Evolutionary conservation across 768 basidiomycete genomes (phyloP).

Genomic region (Podaxis sp.): DNA sequence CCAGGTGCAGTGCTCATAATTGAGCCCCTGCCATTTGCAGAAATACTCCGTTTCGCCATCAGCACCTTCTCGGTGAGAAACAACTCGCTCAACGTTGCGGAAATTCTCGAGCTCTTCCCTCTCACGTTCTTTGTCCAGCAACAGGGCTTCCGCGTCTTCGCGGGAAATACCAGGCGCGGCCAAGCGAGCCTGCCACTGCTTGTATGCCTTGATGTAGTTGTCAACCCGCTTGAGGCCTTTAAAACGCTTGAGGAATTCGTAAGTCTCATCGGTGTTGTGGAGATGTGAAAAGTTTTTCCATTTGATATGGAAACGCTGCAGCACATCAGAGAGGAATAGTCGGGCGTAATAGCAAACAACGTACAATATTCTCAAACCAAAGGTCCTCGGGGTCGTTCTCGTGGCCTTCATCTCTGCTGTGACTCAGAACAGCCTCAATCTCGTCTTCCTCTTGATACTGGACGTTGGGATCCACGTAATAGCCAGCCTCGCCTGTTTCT

Average conservation of each 20-base stretch:
- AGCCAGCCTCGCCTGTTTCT: slow-evolving; percentile 54
- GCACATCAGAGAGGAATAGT: slow-evolving; percentile 6
- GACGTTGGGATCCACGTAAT: slow-evolving; percentile 52
- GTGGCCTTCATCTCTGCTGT: slow-evolving; percentile 81
- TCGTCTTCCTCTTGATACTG: slow-evolving; percentile 75
- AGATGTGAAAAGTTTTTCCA: slow-evolving; percentile 99
- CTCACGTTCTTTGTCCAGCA: slow-evolving; percentile 88
- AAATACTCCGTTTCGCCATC: slow-evolving; percentile 78
- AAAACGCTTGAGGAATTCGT: slow-evolving; percentile 94
- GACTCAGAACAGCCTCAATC: slow-evolving; percentile 89
- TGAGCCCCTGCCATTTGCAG: slow-evolving; percentile 94
- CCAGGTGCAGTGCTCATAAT: slow-evolving; percentile 97
- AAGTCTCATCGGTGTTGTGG: slow-evolving; percentile 99
- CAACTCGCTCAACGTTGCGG: slow-evolving; percentile 89
- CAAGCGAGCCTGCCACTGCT: slow-evolving; percentile 66
- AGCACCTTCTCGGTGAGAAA: slow-evolving; percentile 69
- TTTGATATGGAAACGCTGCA: slow-evolving; percentile 97
- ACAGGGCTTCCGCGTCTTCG: slow-evolving; percentile 88
- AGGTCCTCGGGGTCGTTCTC: slow-evolving; percentile 76
- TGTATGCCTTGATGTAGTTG: slow-evolving; percentile 96
- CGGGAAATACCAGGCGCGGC: slow-evolving; percentile 65
- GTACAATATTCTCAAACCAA: slow-evolving; percentile 86
- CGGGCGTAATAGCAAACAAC: slow-evolving; percentile 15
- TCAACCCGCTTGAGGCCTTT: slow-evolving; percentile 96
- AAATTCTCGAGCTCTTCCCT: slow-evolving; percentile 90